Percentiles rank a stretch among this genome's conserved stretches.
phyloP scores from a whole-genome alignment of 257 asterid species.

The Penstemon newberryi region DNA sequence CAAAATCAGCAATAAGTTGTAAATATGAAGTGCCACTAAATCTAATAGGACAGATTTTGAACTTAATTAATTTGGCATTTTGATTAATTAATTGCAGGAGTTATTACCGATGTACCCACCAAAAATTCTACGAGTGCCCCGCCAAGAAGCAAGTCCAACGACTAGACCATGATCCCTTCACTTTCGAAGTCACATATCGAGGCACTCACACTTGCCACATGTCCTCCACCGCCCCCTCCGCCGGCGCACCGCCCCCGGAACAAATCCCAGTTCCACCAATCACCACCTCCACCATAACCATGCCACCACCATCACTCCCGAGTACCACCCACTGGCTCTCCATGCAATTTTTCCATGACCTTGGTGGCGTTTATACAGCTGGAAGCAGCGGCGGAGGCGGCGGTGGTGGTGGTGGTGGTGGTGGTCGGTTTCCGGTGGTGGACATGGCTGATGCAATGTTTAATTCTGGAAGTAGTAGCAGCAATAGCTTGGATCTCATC shows the following conservation, averaged over 20 bases:
- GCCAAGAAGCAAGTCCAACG: conserved; percentile 92
- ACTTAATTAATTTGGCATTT: too few species aligned
- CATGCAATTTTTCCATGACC: conserved; percentile 47
- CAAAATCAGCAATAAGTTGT: too few species aligned
- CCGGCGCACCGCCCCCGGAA: conserved; percentile 39
- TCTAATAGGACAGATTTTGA: too few species aligned
- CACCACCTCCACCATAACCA: conserved; percentile 12
- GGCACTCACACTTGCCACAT: conserved; percentile 69
- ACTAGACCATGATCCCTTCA: conserved; percentile 56
- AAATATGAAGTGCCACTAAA: too few species aligned
- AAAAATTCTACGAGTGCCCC: conserved; percentile 62
- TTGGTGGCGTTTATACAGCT: background rate
- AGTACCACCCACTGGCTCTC: conserved; percentile 52
- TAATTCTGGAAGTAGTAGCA: conserved; percentile 75
- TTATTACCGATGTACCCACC: conserved; percentile 86
- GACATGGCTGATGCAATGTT: conserved; percentile 88
- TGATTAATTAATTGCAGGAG: conserved; percentile 43
- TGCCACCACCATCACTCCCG: conserved; percentile 30
- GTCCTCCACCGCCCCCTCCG: conserved; percentile 65
- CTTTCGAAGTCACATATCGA: conserved; percentile 64
- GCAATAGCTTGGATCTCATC: conserved; percentile 71
- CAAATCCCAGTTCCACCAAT: conserved; percentile 24
- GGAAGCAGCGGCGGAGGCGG: conserved; percentile 24
- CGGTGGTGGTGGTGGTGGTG: conserved; percentile 36
- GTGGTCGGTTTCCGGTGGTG: conserved; percentile 54